Evolutionary conservation across 2,329 filamentous ascomycete genomes (phyloP), one percentile per base, ranked within the genome.

Genomic region (Boeremia lycopersici): DNA sequence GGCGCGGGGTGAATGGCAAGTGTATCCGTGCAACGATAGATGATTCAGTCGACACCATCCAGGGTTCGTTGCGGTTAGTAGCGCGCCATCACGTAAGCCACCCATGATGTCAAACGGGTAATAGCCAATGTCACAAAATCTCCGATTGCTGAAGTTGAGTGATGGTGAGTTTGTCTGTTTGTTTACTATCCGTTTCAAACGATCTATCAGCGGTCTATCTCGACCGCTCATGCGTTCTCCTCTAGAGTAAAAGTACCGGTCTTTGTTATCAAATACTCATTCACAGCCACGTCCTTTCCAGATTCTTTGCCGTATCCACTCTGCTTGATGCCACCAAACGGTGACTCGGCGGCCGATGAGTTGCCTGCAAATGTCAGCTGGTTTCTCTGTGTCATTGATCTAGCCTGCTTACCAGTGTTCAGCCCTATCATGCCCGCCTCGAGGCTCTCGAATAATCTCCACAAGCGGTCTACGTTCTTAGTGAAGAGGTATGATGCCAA

Each of bases 381-480:
- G 26, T 8, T 3, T 38, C 5, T 19, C 9, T 13, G 23, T 3
- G 7, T 25, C 15, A 28, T 17, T 8, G 25, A n/a, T 11, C 11
- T 0, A 8, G 12, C 29, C 6, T 4, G 55, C 72, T 65, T 65
- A 78, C 84, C 82, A 51, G 82, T 85, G 62, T 87, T 87, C 74
- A 87, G 76, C 12, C 86, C 86, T 65, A 89, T 86, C 86, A 89
- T 89, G 3, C 86, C 86, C 4, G 86, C 86, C 68, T 89, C 86
- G 30, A 89, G 70, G 60, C 84, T 86, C 77, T 89, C 86, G 52
- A 89, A 76, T 67, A 89, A 74, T 54, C 87, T 78, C 83, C 86
- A 88, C 46, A 84, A 79, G 0, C 86, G 83, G 66, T 88, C 85
- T 5, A 89, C 76, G 63, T 88, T 84, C 75, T 87, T 87, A 0